Percentiles rank a stretch among this genome's conserved stretches.
phyloP scores from a whole-genome alignment of 2,329 filamentous ascomycete genomes.

The Alternaria sp. region DNA sequence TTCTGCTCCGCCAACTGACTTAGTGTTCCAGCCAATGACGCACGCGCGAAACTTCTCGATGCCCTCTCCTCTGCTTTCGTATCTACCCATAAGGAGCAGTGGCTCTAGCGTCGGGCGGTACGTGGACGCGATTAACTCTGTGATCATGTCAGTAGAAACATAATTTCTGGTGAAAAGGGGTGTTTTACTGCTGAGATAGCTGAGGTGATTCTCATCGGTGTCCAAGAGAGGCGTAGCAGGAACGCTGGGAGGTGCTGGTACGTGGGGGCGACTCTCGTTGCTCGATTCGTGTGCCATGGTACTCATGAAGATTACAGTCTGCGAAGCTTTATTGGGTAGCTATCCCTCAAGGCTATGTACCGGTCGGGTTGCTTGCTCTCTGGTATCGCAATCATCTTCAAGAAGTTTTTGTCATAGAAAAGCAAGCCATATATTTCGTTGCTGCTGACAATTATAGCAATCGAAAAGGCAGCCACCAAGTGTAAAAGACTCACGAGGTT shows the following conservation, averaged over 20 bases:
- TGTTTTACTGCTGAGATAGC: background rate
- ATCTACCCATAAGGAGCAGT: background rate
- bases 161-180: background rate
- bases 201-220: background rate
- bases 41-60: background rate
- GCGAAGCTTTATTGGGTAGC: background rate
- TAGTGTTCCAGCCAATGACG: background rate
- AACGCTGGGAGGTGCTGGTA: background rate
- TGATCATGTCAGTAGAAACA: background rate
- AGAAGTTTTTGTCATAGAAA: background rate
- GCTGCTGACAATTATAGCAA: background rate
- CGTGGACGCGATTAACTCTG: background rate
- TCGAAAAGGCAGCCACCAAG: background rate
- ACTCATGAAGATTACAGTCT: background rate
- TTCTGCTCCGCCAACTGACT: background rate
- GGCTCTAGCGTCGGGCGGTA: background rate
- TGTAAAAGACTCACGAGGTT: too few species aligned
- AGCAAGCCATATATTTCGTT: background rate
- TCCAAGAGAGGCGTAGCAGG: background rate
- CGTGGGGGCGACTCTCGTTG: background rate
- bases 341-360: background rate
- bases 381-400: background rate
- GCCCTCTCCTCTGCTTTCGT: background rate
- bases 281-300: background rate
- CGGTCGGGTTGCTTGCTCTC: background rate